Conservation (phyloP, 805 yeast genomes). For the Wickerhamiella australiensis region DNA sequence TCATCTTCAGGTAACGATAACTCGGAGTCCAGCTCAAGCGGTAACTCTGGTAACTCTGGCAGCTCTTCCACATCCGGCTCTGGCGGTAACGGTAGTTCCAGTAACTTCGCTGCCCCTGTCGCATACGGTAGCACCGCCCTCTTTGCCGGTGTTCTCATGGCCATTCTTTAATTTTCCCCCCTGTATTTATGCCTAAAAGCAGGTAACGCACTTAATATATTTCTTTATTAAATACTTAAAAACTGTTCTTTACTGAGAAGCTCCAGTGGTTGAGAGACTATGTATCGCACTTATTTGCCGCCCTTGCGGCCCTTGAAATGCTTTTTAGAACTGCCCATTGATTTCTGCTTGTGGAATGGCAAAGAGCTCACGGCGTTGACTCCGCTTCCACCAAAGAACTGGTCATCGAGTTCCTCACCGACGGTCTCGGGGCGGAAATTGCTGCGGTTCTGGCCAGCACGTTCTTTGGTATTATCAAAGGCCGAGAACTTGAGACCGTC, state of each 20-base stretch:
- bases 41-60: slow-evolving; percentile 6
- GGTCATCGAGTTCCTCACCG: slow-evolving; percentile 73
- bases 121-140: slow-evolving; percentile 7
- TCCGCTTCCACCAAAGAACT: slow-evolving; percentile 61
- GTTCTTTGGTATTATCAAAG: slow-evolving; percentile 36
- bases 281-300: slow-evolving; percentile 23
- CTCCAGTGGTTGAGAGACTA: too few relatives aligned
- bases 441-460: slow-evolving; percentile 36
- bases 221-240: neutral
- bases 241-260: neutral
- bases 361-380: slow-evolving; percentile 50
- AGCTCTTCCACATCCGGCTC: neutral
- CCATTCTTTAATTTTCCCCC: neutral
- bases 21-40: slow-evolving; percentile 1
- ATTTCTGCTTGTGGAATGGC: slow-evolving; percentile 54
- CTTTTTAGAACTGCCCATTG: slow-evolving; percentile 35
- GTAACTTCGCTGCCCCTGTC: slow-evolving; percentile 3
- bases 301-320: slow-evolving; percentile 70
- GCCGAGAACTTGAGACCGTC: slow-evolving; percentile 63
- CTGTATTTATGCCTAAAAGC: neutral
- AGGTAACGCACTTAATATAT: neutral
- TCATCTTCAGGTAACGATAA: neutral
- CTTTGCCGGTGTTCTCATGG: slow-evolving; percentile 9
- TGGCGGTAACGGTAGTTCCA: neutral
- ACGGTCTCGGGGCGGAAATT: slow-evolving; percentile 36